Evolutionary conservation across 805 yeast genomes (phyloP), one percentile per base, ranked within the genome.

Genomic region (Torulaspora maleeae): DNA sequence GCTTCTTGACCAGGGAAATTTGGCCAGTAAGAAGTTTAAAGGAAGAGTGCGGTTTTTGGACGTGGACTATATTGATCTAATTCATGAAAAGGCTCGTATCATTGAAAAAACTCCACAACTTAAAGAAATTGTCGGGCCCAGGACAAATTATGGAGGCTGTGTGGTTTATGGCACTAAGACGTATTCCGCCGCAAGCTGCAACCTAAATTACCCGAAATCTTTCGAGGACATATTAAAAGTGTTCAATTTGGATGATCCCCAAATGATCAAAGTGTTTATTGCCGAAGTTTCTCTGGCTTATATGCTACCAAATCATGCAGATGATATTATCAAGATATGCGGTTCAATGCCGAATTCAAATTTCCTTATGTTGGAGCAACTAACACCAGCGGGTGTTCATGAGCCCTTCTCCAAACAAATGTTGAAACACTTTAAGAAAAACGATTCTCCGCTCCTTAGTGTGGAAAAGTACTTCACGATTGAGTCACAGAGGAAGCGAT

Each of bases 251-350:
- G 35, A 49, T 8, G 56, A 48, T 24, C 52, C 62, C 1, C 54
- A 65, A n/a, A 54, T 70, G 2, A 65, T 74, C 4, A 78, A 74
- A 37, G 71, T 86, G 2, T 86, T 83, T 57, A 72, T 87, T 32
- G 91, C 95, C 1, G 95, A 86, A 60, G 95, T 86, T 3, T 85
- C 95, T 0, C 64, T 86, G 44, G 89, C 91, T 0, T 86, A 86
- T 60, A 86, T 86, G 93, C 69, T 73, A 30, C 81, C 84, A 10
- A 72, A 71, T 29, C 71, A 73, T 45, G 87, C 95, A 5, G 81
- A 86, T 58, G 70, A 73, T 2, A 75, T 86, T 6, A 77, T 86
- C 28, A 52, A 64, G 20, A 68, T 79, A 2, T 68, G 81, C 3
- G 58, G 66, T 2, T 45, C 45, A 0, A 63, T 78, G 12, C 68